These are phyloP conservation scores for Scedosporium minutisporum DNA, from an alignment of 2,329 filamentous ascomycete species.

Conservation along the genomic window DNA sequence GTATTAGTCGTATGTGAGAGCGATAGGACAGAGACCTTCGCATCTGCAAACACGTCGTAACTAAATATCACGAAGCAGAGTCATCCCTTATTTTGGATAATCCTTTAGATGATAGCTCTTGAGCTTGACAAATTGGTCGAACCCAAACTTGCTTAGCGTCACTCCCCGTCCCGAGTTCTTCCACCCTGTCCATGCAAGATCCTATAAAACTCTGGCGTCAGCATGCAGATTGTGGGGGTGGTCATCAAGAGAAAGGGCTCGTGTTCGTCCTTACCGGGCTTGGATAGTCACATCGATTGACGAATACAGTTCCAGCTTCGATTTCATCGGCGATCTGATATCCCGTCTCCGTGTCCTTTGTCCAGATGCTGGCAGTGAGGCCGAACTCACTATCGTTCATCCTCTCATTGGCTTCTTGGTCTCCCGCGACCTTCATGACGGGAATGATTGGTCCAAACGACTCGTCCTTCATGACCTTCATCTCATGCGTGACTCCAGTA, in stretches of 20 bases:
- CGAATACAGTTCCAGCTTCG: conserved; percentile 90
- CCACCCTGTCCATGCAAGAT: conserved; percentile 95
- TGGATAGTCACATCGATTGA: conserved; percentile 89
- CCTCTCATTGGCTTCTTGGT: conserved; percentile 68
- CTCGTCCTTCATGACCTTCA: conserved; percentile 87
- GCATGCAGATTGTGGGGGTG: conserved; percentile 6
- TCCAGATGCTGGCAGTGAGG: conserved; percentile 95
- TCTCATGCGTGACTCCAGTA: conserved; percentile 67
- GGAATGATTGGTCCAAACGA: conserved; percentile 92
- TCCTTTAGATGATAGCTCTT: conserved; percentile 95
- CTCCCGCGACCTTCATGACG: conserved; percentile 73
- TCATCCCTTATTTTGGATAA: conserved; percentile 46
- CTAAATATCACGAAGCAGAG: background rate
- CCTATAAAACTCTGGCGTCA: conserved; percentile 37
- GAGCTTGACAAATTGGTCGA: conserved; percentile 90
- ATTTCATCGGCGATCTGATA: conserved; percentile 70
- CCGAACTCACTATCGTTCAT: conserved; percentile 97
- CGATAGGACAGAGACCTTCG: too few species aligned
- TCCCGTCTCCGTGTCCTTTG: conserved; percentile 69
- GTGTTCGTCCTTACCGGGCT: conserved; percentile 59
- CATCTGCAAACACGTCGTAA: background rate
- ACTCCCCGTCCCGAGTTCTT: conserved; percentile 93
- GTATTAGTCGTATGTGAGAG: too few species aligned
- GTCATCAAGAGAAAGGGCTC: background rate
- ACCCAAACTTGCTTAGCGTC: conserved; percentile 81